Percentiles rank a stretch among this genome's conserved stretches.
Conservation (phyloP, 192 early-diverging fungal genomes). For the Coemansia sp. region DNA sequence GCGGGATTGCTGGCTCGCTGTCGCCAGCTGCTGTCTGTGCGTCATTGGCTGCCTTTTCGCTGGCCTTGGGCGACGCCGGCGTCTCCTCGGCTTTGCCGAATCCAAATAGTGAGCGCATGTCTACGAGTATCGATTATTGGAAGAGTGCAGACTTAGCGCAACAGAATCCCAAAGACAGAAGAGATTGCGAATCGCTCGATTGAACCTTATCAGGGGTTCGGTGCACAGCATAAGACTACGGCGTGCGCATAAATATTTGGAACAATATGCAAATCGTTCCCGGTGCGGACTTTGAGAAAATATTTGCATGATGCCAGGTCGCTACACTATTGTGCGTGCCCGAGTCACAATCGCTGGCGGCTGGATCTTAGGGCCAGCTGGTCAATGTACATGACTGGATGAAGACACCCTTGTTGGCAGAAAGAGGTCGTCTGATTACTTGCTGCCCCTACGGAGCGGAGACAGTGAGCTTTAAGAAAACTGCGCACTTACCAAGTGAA, state of each 20-base stretch:
- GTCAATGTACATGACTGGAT: background rate
- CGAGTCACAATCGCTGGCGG: background rate
- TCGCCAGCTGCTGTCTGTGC: background rate
- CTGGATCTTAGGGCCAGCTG: background rate
- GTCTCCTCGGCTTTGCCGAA: constrained; percentile 32
- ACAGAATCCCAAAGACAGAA: background rate
- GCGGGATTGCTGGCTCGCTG: constrained; percentile 11
- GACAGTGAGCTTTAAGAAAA: background rate
- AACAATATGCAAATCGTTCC: background rate
- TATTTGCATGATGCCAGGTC: background rate
- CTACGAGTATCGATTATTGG: background rate
- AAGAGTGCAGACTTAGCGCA: background rate
- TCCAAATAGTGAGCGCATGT: constrained; percentile 48
- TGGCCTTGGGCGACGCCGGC: constrained; percentile 14
- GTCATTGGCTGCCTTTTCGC: constrained; percentile 22
- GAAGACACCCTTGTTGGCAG: too few species aligned
- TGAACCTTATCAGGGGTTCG: background rate
- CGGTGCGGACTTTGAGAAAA: background rate
- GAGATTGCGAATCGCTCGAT: background rate
- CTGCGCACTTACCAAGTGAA: background rate
- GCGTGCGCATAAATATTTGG: background rate
- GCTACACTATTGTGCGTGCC: background rate
- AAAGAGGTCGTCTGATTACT: too few species aligned
- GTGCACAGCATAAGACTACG: background rate
- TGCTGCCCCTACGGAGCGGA: too few species aligned